phyloP scores from a whole-genome alignment of 2,329 filamentous ascomycete species.

The Fusarium protoensiforme region DNA sequence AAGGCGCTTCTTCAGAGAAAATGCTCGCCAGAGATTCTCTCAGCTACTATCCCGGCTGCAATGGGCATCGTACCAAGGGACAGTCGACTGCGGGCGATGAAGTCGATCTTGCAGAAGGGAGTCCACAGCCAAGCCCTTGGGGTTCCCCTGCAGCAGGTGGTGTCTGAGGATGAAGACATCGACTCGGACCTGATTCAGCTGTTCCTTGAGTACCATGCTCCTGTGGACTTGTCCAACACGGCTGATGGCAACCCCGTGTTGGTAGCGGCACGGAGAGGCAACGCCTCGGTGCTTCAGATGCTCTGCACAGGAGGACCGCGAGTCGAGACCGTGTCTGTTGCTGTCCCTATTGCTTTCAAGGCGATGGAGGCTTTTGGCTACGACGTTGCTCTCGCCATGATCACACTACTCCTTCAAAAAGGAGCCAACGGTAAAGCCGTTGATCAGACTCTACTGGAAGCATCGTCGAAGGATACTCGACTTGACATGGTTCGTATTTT shows the following conservation, averaged over 20 bases:
- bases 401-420: slow-evolving; percentile 1
- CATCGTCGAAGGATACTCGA: neutral
- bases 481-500: neutral
- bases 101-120: slow-evolving; percentile 1
- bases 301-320: neutral
- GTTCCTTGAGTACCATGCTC: slow-evolving; percentile 2
- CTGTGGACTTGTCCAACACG: neutral
- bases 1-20: neutral
- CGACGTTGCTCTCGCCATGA: neutral
- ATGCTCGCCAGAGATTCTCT: slow-evolving; percentile 2
- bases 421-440: neutral
- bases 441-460: neutral
- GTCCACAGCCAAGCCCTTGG: neutral
- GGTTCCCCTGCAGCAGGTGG: neutral
- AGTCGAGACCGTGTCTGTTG: neutral
- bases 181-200: slow-evolving; percentile 1
- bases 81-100: neutral
- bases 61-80: neutral
- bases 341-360: slow-evolving; percentile 1
- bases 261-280: neutral
- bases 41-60: neutral
- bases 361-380: neutral
- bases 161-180: neutral
- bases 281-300: slow-evolving; percentile 1
- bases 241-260: neutral